Evolutionary conservation across 257 asterid species (phyloP).

Genomic region (Solanum piurae): DNA sequence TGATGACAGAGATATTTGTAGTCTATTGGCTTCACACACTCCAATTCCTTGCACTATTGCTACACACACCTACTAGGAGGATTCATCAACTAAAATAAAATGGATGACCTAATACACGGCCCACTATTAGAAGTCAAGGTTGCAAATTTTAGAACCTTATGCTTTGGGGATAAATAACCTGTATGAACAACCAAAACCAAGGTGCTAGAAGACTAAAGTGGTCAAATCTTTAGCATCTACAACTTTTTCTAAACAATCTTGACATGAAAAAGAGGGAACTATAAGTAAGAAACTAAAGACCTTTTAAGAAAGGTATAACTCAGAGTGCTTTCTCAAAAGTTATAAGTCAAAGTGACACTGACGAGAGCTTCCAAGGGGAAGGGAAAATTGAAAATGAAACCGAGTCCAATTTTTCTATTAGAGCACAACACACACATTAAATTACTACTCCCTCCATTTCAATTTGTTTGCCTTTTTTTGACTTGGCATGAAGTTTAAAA

Average conservation of each 20-base stretch:
- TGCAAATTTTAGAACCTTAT: not conserved
- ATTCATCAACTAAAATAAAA: not conserved
- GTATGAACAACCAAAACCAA: not conserved
- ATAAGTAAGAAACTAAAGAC: not conserved
- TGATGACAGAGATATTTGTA: not conserved
- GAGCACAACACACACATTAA: too few relatives aligned
- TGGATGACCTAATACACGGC: not conserved
- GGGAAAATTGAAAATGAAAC: not conserved
- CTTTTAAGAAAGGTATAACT: not conserved
- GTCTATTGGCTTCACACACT: not conserved
- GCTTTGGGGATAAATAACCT: not conserved
- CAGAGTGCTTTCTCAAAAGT: too few relatives aligned
- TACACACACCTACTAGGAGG: not conserved
- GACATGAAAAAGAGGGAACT: not conserved
- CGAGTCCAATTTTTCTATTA: not conserved
- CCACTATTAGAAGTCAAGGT: not conserved
- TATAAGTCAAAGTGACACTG: not conserved
- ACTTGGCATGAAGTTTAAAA: too few relatives aligned
- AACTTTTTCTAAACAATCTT: not conserved
- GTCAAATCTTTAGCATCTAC: not conserved
- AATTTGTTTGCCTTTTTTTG: too few relatives aligned
- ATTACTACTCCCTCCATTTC: too few relatives aligned
- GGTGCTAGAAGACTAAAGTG: not conserved
- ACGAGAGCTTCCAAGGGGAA: not conserved
- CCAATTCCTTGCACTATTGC: not conserved